Evolutionary conservation across 176 grass and related monocot genomes (phyloP).

Genomic region (Musa acuminata): DNA sequence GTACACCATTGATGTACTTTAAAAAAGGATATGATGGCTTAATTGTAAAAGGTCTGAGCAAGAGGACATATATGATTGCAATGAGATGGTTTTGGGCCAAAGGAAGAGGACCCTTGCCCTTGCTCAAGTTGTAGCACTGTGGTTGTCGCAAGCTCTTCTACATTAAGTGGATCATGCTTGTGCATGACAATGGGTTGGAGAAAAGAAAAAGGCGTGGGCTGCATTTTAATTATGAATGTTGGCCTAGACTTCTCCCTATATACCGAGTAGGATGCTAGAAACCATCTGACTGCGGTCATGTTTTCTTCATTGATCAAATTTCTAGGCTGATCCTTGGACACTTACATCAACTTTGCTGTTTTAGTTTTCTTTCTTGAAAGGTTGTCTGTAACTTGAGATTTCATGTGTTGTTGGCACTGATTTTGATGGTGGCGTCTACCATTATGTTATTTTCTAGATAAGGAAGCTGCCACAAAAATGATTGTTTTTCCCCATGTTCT

Average conservation of each 20-base stretch:
- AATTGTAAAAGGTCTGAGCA: constrained; percentile 26
- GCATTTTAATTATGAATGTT: constrained; percentile 18
- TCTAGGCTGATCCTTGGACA: background rate
- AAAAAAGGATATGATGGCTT: constrained; percentile 16
- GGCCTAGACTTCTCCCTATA: constrained; percentile 23
- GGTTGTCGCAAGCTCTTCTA: constrained; percentile 25
- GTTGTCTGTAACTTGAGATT: background rate
- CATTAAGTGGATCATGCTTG: constrained; percentile 9
- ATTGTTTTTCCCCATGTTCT: too few species aligned
- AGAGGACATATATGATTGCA: background rate
- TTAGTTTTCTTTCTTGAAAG: background rate
- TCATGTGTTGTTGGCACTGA: background rate
- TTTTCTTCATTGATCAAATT: constrained; percentile 23
- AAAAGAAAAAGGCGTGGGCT: constrained; percentile 11
- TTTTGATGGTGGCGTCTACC: background rate
- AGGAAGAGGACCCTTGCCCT: constrained; percentile 19
- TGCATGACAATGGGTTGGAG: constrained; percentile 3
- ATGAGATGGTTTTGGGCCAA: background rate
- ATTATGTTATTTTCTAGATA: too few species aligned
- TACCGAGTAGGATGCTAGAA: background rate
- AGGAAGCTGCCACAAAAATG: too few species aligned
- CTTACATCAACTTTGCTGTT: background rate
- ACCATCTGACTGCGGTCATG: constrained; percentile 2
- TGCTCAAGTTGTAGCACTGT: constrained; percentile 19
- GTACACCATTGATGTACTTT: background rate